Evolutionary conservation across 1,284 basidiomycete genomes (phyloP).

Genomic region (Trichosporon sp.): DNA sequence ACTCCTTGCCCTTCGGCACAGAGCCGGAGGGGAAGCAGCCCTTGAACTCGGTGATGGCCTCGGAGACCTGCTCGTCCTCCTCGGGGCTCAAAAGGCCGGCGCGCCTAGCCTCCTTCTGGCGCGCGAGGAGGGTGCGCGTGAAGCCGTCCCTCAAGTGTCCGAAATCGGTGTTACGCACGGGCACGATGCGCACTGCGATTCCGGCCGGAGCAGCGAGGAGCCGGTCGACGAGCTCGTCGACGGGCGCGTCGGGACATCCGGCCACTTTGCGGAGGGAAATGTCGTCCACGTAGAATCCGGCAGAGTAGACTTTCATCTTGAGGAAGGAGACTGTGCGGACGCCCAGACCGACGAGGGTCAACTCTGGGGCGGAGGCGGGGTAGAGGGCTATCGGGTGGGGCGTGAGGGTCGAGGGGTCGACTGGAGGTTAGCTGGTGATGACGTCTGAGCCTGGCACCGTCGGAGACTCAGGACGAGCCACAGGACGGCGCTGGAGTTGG

Average conservation of each 20-base stretch:
- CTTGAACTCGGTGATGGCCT: conserved; percentile 56
- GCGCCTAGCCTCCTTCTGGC: conserved; percentile 56
- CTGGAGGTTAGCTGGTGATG: conserved; percentile 22
- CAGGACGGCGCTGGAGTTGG: neutral
- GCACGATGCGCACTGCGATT: conserved; percentile 58
- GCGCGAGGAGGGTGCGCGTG: conserved; percentile 57
- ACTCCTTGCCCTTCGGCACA: conserved; percentile 58
- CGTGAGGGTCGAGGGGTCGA: conserved; percentile 54
- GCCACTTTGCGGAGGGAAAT: conserved; percentile 27
- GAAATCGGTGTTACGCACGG: conserved; percentile 61
- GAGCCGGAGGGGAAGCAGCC: conserved; percentile 58
- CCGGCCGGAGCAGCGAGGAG: conserved; percentile 35
- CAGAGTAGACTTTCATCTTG: conserved; percentile 60
- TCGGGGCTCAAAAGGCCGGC: conserved; percentile 39
- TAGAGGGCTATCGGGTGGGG: conserved; percentile 49
- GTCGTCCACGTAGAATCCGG: conserved; percentile 60
- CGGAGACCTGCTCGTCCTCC: conserved; percentile 50
- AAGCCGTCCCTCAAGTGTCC: conserved; percentile 62
- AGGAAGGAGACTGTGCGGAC: conserved; percentile 63
- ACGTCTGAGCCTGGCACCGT: too few relatives aligned
- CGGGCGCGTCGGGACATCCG: neutral
- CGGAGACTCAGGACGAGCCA: too few relatives aligned
- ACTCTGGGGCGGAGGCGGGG: conserved; percentile 35
- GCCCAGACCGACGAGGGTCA: conserved; percentile 60
- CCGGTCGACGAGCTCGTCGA: conserved; percentile 20